phyloP scores from a whole-genome alignment of 2,329 filamentous ascomycete genomes.

The Phaeosphaeria sp. region DNA sequence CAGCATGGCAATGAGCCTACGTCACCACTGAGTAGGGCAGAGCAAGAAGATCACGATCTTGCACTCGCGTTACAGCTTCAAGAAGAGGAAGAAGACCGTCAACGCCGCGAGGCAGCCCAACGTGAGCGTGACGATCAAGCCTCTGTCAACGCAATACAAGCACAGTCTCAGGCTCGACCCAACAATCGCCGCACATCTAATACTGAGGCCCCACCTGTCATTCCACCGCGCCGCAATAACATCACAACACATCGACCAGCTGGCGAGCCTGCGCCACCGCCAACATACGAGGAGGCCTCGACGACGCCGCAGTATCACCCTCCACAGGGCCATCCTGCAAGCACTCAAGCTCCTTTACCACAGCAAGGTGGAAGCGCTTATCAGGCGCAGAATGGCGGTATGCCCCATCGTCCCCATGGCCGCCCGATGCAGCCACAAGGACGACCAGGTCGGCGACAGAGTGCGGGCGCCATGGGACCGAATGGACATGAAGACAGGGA shows the following conservation, averaged over 20 bases:
- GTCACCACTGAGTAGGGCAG: conserved; percentile 60
- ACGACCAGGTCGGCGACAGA: conserved; percentile 32
- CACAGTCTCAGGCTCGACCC: conserved; percentile 29
- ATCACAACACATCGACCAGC: conserved; percentile 44
- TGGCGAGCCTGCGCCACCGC: conserved; percentile 63
- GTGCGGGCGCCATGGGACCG: conserved; percentile 26
- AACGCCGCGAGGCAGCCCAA: conserved; percentile 65
- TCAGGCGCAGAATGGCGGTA: conserved; percentile 17
- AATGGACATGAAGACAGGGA: conserved; percentile 33
- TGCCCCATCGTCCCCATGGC: conserved; percentile 20
- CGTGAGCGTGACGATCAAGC: conserved; percentile 71
- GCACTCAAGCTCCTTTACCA: conserved; percentile 41
- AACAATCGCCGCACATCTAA: conserved; percentile 35
- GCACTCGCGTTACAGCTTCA: conserved; percentile 91
- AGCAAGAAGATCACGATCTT: conserved; percentile 81
- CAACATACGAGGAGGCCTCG: conserved; percentile 70
- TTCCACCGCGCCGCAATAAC: conserved; percentile 54
- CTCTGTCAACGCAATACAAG: conserved; percentile 72
- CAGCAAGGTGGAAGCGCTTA: conserved; percentile 34
- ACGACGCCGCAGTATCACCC: conserved; percentile 63
- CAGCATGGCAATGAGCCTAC: conserved; percentile 23
- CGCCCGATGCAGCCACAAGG: conserved; percentile 19
- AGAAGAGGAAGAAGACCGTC: conserved; percentile 87
- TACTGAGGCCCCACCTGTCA: conserved; percentile 50
- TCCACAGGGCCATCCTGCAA: conserved; percentile 54